A percentile compares a stretch with the other conserved stretches of the same genome.
Evolutionary conservation across 2,329 filamentous ascomycete genomes (phyloP).

Genomic region (Talaromyces sp.): DNA sequence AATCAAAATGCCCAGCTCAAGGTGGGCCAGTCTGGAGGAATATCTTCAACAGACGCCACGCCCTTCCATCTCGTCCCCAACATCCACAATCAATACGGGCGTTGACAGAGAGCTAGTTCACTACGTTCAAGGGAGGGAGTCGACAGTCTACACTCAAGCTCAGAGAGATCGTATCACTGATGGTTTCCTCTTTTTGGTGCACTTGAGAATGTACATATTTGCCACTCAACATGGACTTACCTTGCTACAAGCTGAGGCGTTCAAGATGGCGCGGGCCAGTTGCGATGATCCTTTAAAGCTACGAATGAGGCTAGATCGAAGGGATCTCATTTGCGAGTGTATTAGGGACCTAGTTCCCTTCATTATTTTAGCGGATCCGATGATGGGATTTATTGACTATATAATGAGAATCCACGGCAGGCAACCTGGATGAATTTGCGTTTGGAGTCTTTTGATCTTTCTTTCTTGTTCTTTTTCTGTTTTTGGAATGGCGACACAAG

Average conservation of each 20-base stretch:
- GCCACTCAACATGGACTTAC: background rate
- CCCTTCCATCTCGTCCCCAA: background rate
- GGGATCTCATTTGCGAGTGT: background rate
- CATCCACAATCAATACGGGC: background rate
- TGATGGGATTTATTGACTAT: background rate
- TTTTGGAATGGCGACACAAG: no score
- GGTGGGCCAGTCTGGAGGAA: background rate
- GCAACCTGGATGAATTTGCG: background rate
- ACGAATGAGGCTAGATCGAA: background rate
- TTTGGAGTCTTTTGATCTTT: background rate
- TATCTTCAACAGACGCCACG: background rate
- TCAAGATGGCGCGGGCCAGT: background rate
- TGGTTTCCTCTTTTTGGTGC: background rate
- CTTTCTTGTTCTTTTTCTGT: no score
- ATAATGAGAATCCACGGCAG: background rate
- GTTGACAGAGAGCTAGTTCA: background rate
- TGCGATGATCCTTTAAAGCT: background rate
- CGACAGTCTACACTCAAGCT: background rate
- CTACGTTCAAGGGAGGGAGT: background rate
- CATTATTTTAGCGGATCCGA: background rate
- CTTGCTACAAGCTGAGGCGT: background rate
- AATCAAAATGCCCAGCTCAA: background rate
- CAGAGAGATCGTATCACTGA: background rate
- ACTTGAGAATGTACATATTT: background rate
- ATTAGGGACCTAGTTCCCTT: background rate